A percentile compares a stretch with the other conserved stretches of the same genome.
Evolutionary conservation across 148 eudicot species (phyloP).

Genomic region (Heliamphora exappendiculata): DNA sequence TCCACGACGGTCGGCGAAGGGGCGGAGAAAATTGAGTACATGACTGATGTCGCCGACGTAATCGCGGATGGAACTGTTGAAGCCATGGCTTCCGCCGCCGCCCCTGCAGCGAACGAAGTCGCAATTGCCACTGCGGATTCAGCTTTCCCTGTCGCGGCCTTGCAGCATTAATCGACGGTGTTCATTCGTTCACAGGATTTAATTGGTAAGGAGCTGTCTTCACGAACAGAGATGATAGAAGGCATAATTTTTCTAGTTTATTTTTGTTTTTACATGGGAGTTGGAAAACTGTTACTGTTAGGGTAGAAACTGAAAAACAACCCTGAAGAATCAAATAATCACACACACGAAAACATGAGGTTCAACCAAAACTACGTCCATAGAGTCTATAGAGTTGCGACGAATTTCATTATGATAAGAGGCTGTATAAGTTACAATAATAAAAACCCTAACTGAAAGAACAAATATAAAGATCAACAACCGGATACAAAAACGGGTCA

Average conservation of each 20-base stretch:
- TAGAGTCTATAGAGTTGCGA: no score
- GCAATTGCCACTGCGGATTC: slow-evolving; percentile 91
- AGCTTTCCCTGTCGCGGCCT: slow-evolving; percentile 59
- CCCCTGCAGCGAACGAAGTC: slow-evolving; percentile 58
- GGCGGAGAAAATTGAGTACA: slow-evolving; percentile 30
- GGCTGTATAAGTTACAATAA: no score
- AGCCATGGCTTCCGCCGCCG: slow-evolving; percentile 37
- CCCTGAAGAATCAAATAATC: no score
- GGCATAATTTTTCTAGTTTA: neutral
- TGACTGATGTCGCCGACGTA: slow-evolving; percentile 47
- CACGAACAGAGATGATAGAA: neutral
- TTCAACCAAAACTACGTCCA: no score
- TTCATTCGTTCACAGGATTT: slow-evolving; percentile 62
- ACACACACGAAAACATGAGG: no score
- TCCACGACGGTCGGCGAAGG: slow-evolving; percentile 45
- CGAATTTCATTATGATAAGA: no score
- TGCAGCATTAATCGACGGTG: slow-evolving; percentile 72
- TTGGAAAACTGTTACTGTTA: no score
- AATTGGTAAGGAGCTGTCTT: slow-evolving; percentile 44
- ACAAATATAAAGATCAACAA: no score
- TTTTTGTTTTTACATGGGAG: neutral
- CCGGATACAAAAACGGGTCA: no score
- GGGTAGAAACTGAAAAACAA: no score
- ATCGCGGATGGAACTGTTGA: slow-evolving; percentile 40
- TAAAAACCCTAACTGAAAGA: no score